Conservation (phyloP, 225 moss, liverwort and hornwort genomes). For the Straminergon stramineum region DNA sequence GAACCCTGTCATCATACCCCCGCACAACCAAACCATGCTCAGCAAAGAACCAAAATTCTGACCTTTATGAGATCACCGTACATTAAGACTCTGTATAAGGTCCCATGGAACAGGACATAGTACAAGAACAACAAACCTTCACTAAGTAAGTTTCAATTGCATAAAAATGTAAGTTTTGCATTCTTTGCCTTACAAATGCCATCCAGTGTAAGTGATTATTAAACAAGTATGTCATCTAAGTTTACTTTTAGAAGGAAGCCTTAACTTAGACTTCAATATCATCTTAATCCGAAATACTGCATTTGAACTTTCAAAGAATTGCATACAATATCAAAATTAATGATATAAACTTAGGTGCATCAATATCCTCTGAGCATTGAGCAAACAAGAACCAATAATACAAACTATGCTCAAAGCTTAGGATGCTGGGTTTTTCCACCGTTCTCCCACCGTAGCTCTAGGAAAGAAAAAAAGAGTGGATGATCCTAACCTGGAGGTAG, state of each 20-base stretch:
- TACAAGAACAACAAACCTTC: not conserved
- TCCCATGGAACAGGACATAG: not conserved
- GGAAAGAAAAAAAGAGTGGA: not conserved
- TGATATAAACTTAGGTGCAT: not conserved
- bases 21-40: not conserved
- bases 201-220: not conserved
- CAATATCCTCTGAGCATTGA: not conserved
- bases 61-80: not conserved
- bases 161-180: not conserved
- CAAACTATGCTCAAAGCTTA: no score
- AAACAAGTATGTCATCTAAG: not conserved
- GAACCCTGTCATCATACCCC: not conserved
- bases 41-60: no score
- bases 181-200: not conserved
- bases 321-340: not conserved
- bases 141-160: no score
- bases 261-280: not conserved
- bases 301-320: no score
- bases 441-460: rapidly evolving
- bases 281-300: not conserved
- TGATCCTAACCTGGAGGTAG: constrained; percentile 6
- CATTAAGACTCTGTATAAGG: not conserved
- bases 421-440: not conserved
- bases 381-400: not conserved
- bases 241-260: no score